phyloP scores from a whole-genome alignment of 2,329 filamentous ascomycete genomes.

The Trichoderma sp. region DNA sequence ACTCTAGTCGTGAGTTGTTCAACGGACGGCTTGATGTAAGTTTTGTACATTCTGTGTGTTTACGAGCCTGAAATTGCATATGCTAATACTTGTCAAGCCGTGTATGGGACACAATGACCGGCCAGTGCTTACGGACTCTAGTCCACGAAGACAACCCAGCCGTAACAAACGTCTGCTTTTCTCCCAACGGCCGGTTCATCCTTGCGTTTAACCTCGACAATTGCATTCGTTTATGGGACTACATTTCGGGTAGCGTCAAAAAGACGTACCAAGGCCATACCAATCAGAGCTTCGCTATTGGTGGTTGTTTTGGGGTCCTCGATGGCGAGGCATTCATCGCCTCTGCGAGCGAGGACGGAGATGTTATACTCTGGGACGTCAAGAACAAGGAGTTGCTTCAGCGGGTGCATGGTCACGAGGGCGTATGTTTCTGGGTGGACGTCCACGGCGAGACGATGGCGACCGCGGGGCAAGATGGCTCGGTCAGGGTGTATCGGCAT shows the following conservation, averaged over 20 bases:
- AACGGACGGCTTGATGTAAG: slow-evolving; percentile 81
- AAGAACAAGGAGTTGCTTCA: slow-evolving; percentile 80
- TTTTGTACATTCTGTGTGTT: slow-evolving; percentile 23
- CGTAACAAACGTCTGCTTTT: slow-evolving; percentile 86
- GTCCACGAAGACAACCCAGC: slow-evolving; percentile 95
- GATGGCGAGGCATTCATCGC: slow-evolving; percentile 60
- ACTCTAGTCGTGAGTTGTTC: slow-evolving; percentile 90
- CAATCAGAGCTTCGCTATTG: slow-evolving; percentile 82
- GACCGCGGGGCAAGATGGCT: slow-evolving; percentile 54
- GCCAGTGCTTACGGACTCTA: slow-evolving; percentile 89
- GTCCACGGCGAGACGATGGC: slow-evolving; percentile 55
- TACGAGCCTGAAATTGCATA: background rate
- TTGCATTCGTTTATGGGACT: slow-evolving; percentile 91
- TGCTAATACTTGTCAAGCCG: slow-evolving; percentile 47
- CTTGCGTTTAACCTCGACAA: slow-evolving; percentile 89
- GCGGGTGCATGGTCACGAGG: slow-evolving; percentile 50
- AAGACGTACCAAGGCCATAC: slow-evolving; percentile 96
- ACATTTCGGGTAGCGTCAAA: slow-evolving; percentile 83
- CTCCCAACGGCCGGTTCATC: slow-evolving; percentile 89
- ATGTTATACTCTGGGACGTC: slow-evolving; percentile 87
- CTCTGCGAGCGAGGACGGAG: slow-evolving; percentile 83
- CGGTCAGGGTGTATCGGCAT: slow-evolving; percentile 49
- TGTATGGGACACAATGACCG: slow-evolving; percentile 93
- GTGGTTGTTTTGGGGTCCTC: slow-evolving; percentile 71
- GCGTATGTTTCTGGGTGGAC: slow-evolving; percentile 66